phyloP scores from a whole-genome alignment of 352 stramenopile species.

The Phytophthora syringae region DNA sequence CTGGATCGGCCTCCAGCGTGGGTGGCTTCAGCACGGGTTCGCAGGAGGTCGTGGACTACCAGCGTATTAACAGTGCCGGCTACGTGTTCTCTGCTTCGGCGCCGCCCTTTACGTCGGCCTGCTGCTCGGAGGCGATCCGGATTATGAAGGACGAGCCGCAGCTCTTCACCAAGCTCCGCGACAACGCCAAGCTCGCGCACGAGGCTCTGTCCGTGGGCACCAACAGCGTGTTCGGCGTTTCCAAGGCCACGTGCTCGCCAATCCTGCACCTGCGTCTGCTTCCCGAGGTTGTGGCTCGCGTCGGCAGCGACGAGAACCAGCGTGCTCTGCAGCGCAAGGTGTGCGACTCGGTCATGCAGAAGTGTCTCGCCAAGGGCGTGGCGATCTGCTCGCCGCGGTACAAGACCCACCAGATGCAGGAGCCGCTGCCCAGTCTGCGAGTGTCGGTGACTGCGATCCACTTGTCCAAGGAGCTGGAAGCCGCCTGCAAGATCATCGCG shows the following conservation, averaged over 20 bases:
- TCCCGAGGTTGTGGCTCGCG: conserved; percentile 42
- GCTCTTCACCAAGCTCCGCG: conserved; percentile 71
- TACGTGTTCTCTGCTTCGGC: conserved; percentile 99
- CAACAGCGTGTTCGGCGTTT: conserved; percentile 53
- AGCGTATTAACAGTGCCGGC: conserved; percentile 96
- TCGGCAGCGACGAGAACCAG: conserved; percentile 57
- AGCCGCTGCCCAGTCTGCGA: conserved; percentile 76
- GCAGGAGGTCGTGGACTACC: conserved; percentile 97
- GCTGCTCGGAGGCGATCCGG: conserved; percentile 84
- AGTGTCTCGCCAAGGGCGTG: conserved; percentile 65
- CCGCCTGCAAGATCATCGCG: conserved; percentile 63
- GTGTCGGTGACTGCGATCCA: conserved; percentile 80
- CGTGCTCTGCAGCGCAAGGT: conserved; percentile 58
- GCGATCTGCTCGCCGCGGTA: conserved; percentile 79
- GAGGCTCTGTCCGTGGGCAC: conserved; percentile 49
- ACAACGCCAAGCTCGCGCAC: conserved; percentile 71
- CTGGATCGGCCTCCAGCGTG: conserved; percentile 93
- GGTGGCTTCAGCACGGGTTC: conserved; percentile 97
- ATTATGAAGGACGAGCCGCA: conserved; percentile 85
- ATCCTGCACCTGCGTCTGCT: conserved; percentile 75
- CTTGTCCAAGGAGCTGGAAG: conserved; percentile 57
- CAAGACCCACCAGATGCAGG: conserved; percentile 66
- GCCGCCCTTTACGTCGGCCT: conserved; percentile 95
- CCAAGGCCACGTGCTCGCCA: conserved; percentile 68
- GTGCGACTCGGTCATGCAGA: conserved; percentile 71